Base-by-base conservation (phyloP, 768 basidiomycete species). In the Boletus sp. region DNA sequence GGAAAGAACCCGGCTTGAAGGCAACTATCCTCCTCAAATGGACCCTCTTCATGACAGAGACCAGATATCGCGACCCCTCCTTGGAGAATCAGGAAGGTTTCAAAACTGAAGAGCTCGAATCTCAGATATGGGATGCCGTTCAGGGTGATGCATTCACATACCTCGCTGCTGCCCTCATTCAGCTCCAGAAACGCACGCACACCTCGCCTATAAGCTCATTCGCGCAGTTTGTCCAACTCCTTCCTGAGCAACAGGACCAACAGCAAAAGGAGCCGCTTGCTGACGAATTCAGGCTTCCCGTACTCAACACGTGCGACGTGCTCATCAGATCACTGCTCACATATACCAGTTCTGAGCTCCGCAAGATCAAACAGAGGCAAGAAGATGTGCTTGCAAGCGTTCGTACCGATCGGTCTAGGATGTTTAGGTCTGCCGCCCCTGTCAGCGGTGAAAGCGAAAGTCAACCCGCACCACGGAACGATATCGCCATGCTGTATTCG, bases 361-460 rank as follows among this genome's bases (percentile, higher is more conserved):
- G 88, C 34, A 90, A 90, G 69, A 88, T 97, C 67, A 91, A 93
- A 64, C 90, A 93, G 58, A 75, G 87, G 30, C 94, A 97, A 67
- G 93, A 96, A 69, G 93, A 97, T 65, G 77, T 87, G 4, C 76
- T 91, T 41, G 85, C 87, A 1, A 84, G 76, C 57, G 80, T 81
- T 23, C 79, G 88, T 11, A 78, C 82, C 4, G 85, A 87, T 65
- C 78, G 88, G 27, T 77, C 81, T 15, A 76, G 85, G 47, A 72
- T 69, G 57, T 75, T 77, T 46, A 72, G 82, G 35, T 77, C 77
- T 7, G 54, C 79, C 7, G 73, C 61, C 7, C 13, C 80, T n/a
- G 78, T 76, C 60, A 64, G 73, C n/a, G 67, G 74, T 6, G 74
- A 73, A 30, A 58, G 72, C 15, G 73, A 77, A 2, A 66, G 74